Percentiles rank a stretch among this genome's conserved stretches.
phyloP scores from a whole-genome alignment of 176 grass and related monocot species.

The Avena atlantica region DNA sequence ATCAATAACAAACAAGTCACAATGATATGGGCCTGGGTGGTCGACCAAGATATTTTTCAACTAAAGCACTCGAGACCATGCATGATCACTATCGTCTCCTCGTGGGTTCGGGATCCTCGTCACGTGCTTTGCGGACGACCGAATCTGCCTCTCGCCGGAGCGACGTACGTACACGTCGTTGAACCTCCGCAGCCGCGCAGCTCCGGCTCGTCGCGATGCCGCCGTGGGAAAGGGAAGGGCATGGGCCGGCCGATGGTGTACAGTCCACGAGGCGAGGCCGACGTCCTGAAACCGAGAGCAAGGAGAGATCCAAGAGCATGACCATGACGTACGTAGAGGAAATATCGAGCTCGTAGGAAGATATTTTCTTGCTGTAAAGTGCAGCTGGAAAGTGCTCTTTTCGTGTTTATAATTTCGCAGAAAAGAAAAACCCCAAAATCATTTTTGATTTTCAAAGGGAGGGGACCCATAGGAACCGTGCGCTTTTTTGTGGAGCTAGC shows the following conservation, averaged over 20 bases:
- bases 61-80: background rate
- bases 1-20: background rate
- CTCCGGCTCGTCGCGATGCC: too few species aligned
- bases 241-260: background rate
- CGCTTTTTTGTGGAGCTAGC: background rate
- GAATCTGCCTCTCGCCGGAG: too few species aligned
- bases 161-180: background rate
- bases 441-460: too few species aligned
- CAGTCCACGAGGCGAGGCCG: background rate
- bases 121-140: background rate
- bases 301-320: background rate
- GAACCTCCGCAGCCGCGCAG: too few species aligned
- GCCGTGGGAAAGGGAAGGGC: background rate
- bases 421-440: background rate
- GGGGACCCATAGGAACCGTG: background rate
- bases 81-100: background rate
- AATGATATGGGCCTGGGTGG: background rate
- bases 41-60: background rate
- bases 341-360: background rate
- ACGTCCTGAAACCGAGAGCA: background rate
- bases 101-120: background rate
- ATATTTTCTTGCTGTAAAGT: background rate
- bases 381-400: background rate
- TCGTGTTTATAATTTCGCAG: too few species aligned
- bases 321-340: background rate